Base-by-base conservation (phyloP, 225 moss, liverwort and hornwort genomes). In the Bryoerythrophyllum caledonicum region DNA sequence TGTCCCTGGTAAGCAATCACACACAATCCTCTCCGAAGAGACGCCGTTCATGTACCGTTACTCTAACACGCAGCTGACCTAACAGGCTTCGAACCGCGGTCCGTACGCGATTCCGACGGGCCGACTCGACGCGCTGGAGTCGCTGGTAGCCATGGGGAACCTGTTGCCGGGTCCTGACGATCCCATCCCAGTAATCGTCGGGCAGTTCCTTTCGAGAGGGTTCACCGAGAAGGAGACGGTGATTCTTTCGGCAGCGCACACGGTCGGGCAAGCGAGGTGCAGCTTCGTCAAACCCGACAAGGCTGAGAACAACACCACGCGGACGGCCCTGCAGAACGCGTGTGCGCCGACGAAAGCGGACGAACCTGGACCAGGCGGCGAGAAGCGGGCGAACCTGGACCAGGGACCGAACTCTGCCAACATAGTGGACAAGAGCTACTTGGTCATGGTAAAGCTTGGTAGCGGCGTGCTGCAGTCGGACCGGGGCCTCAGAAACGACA, bases 201-300 rank as follows among this genome's bases (percentile, higher is more conserved):
- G 8, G 4, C 65, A 57, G 5, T 88, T 85, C 46, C 0, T 10
- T 21, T 0, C 1, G 0, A 65, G 48, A 12, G 83, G 83, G 0
- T 85, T 88, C 62, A 68, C 78, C 10, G 4, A 72, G 1, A 28
- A 59, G 43, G 87, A 87, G 20, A 76, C 77, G 16, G 88, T 83
- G 27, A 41, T 32, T 15, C 80, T 85, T 0, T 61, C 76, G 43
- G 82, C 79, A 20, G 87, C 80, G 2, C 87, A 87, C 51, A 58
- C 84, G 13, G 70, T 87, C 4, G 87, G 87, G 15, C 60, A 79
- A 53, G 23, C 71, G 1, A 66, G 83, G 79, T 77, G 78, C 34
- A 25, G 78, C 64, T 83, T 88, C 74, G 78, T 52, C 69, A 19
- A 60, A 20, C 67, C 89, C 10, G 91, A 88, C 46, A 84, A 80